These are phyloP conservation scores for Rhizomucor miehei DNA, from an alignment of 371 early-diverging fungal genomes.

Conservation along the genomic window DNA sequence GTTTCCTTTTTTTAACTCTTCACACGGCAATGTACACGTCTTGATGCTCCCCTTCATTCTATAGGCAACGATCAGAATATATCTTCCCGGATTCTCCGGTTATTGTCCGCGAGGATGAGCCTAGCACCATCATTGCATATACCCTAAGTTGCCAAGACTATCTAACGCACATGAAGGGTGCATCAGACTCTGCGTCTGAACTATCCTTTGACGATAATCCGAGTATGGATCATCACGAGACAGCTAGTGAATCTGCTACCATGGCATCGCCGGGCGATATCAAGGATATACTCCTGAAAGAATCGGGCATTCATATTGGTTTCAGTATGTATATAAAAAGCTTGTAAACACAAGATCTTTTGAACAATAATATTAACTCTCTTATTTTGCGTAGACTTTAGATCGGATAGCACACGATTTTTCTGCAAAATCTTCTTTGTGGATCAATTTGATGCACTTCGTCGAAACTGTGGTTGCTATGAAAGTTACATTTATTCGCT, in stretches of 20 bases:
- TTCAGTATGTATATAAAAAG: slow-evolving; percentile 47
- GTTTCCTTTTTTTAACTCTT: slow-evolving; percentile 12
- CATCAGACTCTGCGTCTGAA: slow-evolving; percentile 6
- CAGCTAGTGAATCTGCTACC: not conserved
- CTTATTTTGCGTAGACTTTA: slow-evolving; percentile 46
- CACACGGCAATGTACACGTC: too few relatives aligned
- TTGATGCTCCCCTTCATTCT: too few relatives aligned
- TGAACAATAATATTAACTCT: too few relatives aligned
- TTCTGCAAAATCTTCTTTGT: slow-evolving; percentile 91
- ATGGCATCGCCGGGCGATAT: slow-evolving; percentile 21
- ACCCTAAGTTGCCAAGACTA: slow-evolving; percentile 65
- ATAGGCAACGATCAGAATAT: slow-evolving; percentile 75
- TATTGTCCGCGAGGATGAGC: slow-evolving; percentile 90
- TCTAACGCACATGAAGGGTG: slow-evolving; percentile 31
- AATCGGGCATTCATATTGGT: slow-evolving; percentile 68
- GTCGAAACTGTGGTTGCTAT: slow-evolving; percentile 83
- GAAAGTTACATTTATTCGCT: slow-evolving; percentile 83
- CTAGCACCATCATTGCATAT: slow-evolving; percentile 92
- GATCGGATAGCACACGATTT: slow-evolving; percentile 75
- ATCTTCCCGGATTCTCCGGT: slow-evolving; percentile 83
- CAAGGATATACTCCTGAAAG: slow-evolving; percentile 64
- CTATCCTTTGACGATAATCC: not conserved
- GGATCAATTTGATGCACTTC: slow-evolving; percentile 91
- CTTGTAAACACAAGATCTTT: too few relatives aligned
- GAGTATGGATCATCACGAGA: slow-evolving; percentile 4